Percentiles rank a stretch among this genome's conserved stretches.
Conservation (phyloP, 768 basidiomycete genomes). For the Amanita jacksonii region DNA sequence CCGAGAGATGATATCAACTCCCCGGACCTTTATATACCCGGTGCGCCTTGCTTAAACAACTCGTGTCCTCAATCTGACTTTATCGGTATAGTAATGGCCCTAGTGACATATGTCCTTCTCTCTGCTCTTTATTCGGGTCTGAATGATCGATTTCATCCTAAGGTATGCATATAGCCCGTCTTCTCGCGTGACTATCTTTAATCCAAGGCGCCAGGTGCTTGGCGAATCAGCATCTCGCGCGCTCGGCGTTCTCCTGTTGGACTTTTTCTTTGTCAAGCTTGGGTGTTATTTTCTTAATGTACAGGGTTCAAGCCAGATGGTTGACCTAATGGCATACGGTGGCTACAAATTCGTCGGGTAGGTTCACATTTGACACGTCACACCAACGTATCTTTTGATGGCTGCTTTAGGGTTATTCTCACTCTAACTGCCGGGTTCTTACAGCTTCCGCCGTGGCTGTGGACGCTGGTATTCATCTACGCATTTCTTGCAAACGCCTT, state of each 20-base stretch:
- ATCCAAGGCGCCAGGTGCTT: slow-evolving; percentile 40
- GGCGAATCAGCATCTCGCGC: slow-evolving; percentile 83
- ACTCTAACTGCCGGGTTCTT: slow-evolving; percentile 69
- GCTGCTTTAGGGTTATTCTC: slow-evolving; percentile 71
- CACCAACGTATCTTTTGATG: not conserved
- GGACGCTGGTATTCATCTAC: slow-evolving; percentile 70
- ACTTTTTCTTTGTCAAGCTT: slow-evolving; percentile 82
- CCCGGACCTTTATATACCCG: slow-evolving; percentile 94
- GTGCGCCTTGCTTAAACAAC: slow-evolving; percentile 30
- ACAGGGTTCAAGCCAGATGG: slow-evolving; percentile 54
- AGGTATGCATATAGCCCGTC: slow-evolving; percentile 19
- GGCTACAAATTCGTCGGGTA: slow-evolving; percentile 98
- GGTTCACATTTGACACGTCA: slow-evolving; percentile 16
- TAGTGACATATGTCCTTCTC: slow-evolving; percentile 91
- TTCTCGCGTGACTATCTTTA: not conserved
- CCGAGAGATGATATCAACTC: slow-evolving; percentile 93
- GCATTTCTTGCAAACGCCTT: slow-evolving; percentile 85
- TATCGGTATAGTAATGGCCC: slow-evolving; percentile 67
- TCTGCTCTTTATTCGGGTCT: slow-evolving; percentile 81
- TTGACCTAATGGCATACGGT: slow-evolving; percentile 84
- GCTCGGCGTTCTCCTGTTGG: slow-evolving; percentile 73
- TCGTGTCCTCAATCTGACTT: slow-evolving; percentile 6
- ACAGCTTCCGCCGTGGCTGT: slow-evolving; percentile 50
- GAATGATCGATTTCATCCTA: slow-evolving; percentile 76
- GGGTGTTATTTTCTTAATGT: slow-evolving; percentile 94